These are phyloP conservation scores for Pyrrhoderma lamaoense DNA, from an alignment of 1,284 basidiomycete species.

Conservation along the genomic window DNA sequence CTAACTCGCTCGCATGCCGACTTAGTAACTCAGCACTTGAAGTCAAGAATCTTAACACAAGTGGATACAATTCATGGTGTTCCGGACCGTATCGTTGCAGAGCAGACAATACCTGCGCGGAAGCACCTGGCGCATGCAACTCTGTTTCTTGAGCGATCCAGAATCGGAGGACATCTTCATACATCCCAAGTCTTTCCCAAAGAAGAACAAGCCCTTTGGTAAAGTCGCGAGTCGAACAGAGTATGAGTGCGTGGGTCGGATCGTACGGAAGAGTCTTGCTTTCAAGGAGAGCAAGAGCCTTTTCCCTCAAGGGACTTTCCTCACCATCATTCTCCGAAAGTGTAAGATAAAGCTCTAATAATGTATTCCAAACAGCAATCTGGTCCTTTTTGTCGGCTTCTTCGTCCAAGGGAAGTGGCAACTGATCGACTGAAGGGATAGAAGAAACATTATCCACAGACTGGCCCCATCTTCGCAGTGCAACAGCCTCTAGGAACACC, in stretches of 20 bases:
- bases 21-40: slow-evolving; percentile 64
- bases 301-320: slow-evolving; percentile 30
- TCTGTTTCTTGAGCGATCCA: slow-evolving; percentile 72
- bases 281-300: slow-evolving; percentile 64
- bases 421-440: slow-evolving; percentile 17
- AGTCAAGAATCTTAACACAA: slow-evolving; percentile 88
- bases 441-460: slow-evolving; percentile 39
- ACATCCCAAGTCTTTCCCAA: slow-evolving; percentile 94
- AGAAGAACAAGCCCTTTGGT: slow-evolving; percentile 81
- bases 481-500: slow-evolving; percentile 85
- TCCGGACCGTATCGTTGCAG: slow-evolving; percentile 68
- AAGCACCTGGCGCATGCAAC: slow-evolving; percentile 35
- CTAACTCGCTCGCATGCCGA: slow-evolving; percentile 67
- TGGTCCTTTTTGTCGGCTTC: slow-evolving; percentile 65
- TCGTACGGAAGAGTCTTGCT: slow-evolving; percentile 75
- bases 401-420: slow-evolving; percentile 34
- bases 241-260: slow-evolving; percentile 82
- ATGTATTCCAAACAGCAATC: slow-evolving; percentile 89
- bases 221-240: slow-evolving; percentile 82
- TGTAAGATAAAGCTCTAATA: slow-evolving; percentile 88
- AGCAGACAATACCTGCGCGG: slow-evolving; percentile 63
- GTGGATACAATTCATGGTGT: slow-evolving; percentile 75
- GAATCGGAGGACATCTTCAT: slow-evolving; percentile 89
- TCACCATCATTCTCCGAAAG: slow-evolving; percentile 29
- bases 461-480: slow-evolving; percentile 76